Evolutionary conservation across 164 flowering plant genomes (phyloP).

Genomic region (Magnolia changhungtana): DNA sequence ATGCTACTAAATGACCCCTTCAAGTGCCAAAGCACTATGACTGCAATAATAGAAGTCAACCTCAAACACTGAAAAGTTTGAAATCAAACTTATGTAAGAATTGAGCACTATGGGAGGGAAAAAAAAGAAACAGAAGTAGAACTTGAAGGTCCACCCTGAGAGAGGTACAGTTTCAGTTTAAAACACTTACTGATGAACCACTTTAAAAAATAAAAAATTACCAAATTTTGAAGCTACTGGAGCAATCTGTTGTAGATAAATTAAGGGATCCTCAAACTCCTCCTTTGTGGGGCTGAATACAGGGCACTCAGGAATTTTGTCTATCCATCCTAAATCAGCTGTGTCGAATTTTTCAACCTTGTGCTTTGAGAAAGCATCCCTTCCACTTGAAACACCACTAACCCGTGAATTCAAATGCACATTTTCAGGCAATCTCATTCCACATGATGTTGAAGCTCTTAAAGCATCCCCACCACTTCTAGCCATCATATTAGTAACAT

Average conservation of each 20-base stretch:
- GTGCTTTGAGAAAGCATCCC: conserved; percentile 43
- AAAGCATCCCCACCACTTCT: conserved; percentile 95
- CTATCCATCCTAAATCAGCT: conserved; percentile 68
- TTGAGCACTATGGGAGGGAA: too few relatives aligned
- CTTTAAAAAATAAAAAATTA: conserved; percentile 21
- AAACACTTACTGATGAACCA: background rate
- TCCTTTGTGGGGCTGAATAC: conserved; percentile 78
- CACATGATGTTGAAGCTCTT: conserved; percentile 65
- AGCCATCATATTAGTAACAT: conserved; percentile 44
- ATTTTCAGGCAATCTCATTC: conserved; percentile 45
- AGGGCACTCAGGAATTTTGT: conserved; percentile 83
- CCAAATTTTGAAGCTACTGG: conserved; percentile 95
- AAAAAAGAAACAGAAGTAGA: background rate
- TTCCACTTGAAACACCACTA: conserved; percentile 33
- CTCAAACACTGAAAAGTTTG: too few relatives aligned
- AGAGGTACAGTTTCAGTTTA: background rate
- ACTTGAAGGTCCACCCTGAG: background rate
- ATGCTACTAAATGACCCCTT: too few relatives aligned
- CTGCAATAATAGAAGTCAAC: too few relatives aligned
- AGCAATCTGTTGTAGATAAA: conserved; percentile 84
- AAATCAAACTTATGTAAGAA: too few relatives aligned
- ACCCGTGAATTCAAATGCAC: conserved; percentile 28
- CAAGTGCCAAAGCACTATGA: too few relatives aligned
- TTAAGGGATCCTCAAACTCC: conserved; percentile 93
- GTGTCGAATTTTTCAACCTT: conserved; percentile 66